These are phyloP conservation scores for Zygoascus biomembranicola DNA, from an alignment of 805 yeast genomes.

Conservation along the genomic window DNA sequence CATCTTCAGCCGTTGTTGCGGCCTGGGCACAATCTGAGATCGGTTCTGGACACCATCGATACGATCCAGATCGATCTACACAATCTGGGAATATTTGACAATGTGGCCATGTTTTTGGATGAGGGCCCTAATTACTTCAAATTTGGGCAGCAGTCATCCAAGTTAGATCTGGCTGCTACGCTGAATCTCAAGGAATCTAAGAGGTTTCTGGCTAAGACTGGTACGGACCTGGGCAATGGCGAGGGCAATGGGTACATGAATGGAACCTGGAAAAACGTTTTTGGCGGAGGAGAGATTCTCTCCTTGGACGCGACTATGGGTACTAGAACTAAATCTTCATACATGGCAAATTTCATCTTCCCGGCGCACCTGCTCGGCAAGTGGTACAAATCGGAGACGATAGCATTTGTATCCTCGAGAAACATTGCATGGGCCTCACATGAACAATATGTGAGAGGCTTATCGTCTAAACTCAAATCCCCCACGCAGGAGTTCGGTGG, in stretches of 20 bases:
- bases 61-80: conserved; percentile 22
- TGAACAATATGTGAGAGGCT: conserved; percentile 43
- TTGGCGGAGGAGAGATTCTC: conserved; percentile 63
- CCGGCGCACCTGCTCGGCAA: conserved; percentile 45
- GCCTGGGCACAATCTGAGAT: conserved; percentile 12
- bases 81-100: conserved; percentile 24
- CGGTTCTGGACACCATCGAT: conserved; percentile 23
- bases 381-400: conserved; percentile 24
- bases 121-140: conserved; percentile 2
- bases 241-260: conserved; percentile 93
- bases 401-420: conserved; percentile 42
- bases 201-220: conserved; percentile 75
- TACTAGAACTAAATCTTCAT: conserved; percentile 50
- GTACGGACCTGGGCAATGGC: conserved; percentile 93
- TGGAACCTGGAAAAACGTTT: conserved; percentile 52
- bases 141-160: neutral
- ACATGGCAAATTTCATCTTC: conserved; percentile 42
- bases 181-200: conserved; percentile 32
- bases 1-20: conserved; percentile 29
- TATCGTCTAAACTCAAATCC: conserved; percentile 30
- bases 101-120: conserved; percentile 21
- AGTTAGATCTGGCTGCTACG: conserved; percentile 17
- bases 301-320: conserved; percentile 51
- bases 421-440: conserved; percentile 46
- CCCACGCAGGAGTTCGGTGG: conserved; percentile 44